Evolutionary conservation across 2,329 filamentous ascomycete species (phyloP), one percentile per base, ranked within the genome.

Genomic region (Paradendryphiella salina): DNA sequence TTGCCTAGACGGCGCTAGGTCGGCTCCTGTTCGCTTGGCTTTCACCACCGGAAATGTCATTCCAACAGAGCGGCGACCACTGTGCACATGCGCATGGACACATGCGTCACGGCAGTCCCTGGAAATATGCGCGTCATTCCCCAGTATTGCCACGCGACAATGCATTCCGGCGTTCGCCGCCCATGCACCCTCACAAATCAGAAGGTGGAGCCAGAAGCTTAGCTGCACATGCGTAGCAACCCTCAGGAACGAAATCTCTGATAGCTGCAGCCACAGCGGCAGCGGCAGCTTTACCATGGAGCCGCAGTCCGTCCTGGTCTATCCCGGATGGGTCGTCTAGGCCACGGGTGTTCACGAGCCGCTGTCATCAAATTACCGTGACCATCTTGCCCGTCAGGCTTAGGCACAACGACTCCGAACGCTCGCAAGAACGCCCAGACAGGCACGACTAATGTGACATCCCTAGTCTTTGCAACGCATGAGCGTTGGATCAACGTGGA

Each of bases 121-220:
- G 49, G 20, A 35, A 32, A 18, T 14, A 50, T 39, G 50, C 35
- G 50, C 41, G 42, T 45, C 52, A 33, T 44, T 59, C 55, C 46
- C 43, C 40, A 23, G 37, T 46, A 39, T 28, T 38, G 45, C 49
- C 44, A 54, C 48, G 48, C 47, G 50, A 56, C 21, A 29, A 8
- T 21, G 36, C 46, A 34, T 15, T 26, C 37, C 45, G n/a, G 32
- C 31, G 18, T 17, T n/a, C 36, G 37, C 29, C 48, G n/a, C n/a
- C n/a, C n/a, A 33, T 21, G 18, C n/a, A 23, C 31, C 29, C 21
- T 46, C 35, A 32, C 7, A 26, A 36, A 36, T 11, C 14, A 41
- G 13, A 5, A 39, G 11, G 40, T 45, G 46, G 46, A 38, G 15
- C 44, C 20, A 13, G 15, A 37, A 14, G 20, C 31, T 31, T 26